Evolutionary conservation across 1,284 basidiomycete genomes (phyloP).

Genomic region (Apiotrichum gracile): DNA sequence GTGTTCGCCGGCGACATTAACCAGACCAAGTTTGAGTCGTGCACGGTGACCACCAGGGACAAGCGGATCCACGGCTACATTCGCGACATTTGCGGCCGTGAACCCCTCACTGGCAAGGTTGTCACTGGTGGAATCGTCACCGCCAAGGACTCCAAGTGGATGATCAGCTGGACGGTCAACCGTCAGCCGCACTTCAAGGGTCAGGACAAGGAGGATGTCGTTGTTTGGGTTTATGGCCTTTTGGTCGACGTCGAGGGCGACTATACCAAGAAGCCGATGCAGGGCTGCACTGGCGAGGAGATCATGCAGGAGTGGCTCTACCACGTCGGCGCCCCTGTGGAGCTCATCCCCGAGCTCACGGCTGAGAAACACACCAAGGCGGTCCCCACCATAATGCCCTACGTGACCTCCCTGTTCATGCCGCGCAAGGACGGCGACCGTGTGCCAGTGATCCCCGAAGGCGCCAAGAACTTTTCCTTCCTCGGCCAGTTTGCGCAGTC

Average conservation of each 20-base stretch:
- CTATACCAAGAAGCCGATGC: conserved; percentile 1
- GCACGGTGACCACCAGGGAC: not conserved
- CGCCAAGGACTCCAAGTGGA: not conserved
- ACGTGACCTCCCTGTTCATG: conserved; percentile 2
- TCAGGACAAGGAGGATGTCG: not conserved
- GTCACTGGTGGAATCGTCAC: conserved; percentile 1
- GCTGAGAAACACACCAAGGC: not conserved
- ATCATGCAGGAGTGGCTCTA: conserved; percentile 2
- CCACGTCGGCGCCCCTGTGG: not conserved
- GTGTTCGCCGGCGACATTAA: not conserved
- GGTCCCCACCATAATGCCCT: not conserved
- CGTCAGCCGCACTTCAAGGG: conserved; percentile 1
- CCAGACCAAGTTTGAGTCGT: not conserved
- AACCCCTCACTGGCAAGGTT: not conserved
- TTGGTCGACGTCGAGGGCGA: not conserved
- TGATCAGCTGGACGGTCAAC: not conserved
- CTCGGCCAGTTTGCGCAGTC: conserved; percentile 4
- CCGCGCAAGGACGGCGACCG: not conserved
- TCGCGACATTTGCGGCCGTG: not conserved
- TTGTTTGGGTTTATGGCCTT: not conserved
- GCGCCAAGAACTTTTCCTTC: not conserved
- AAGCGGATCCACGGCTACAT: not conserved
- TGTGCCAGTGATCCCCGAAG: not conserved
- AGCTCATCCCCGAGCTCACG: not conserved
- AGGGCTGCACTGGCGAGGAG: not conserved